Evolutionary conservation across 1,139 yeast species (phyloP).

Genomic region (Pichia sp.): DNA sequence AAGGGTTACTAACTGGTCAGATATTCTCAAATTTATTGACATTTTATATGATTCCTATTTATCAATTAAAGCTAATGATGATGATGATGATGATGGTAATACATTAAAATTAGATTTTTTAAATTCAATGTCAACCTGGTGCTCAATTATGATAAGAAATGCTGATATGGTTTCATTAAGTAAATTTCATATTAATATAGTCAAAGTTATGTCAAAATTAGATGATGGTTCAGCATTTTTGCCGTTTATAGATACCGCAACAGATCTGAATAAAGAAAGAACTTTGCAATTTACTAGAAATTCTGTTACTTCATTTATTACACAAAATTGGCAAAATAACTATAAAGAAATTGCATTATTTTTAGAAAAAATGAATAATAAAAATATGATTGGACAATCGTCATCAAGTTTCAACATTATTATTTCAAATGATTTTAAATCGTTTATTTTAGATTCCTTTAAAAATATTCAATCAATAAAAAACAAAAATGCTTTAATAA

Average conservation of each 20-base stretch:
- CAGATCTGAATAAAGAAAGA: conserved; percentile 40
- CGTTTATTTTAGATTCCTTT: conserved; percentile 20
- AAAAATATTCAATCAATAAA: conserved; percentile 12
- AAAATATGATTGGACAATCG: too few species aligned
- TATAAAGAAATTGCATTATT: conserved; percentile 42
- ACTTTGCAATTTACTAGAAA: conserved; percentile 41
- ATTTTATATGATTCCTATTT: conserved; percentile 12
- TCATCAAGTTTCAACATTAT: too few species aligned
- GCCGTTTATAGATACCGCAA: conserved; percentile 44
- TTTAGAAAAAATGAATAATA: conserved; percentile 33
- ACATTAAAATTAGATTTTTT: conserved; percentile 26
- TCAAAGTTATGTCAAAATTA: conserved; percentile 23
- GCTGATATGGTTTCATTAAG: conserved; percentile 47
- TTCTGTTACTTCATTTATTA: conserved; percentile 46
- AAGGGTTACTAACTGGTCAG: conserved; percentile 45
- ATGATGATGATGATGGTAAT: conserved; percentile 5
- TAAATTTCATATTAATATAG: conserved; percentile 35
- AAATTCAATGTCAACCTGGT: conserved; percentile 35
- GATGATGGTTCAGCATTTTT: conserved; percentile 38
- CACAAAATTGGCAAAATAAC: conserved; percentile 31
- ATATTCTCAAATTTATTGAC: conserved; percentile 19
- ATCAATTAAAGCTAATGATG: conserved; percentile 1
- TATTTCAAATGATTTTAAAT: conserved; percentile 29
- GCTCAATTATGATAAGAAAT: conserved; percentile 52
- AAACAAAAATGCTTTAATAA: conserved; percentile 27